Evolutionary conservation across 2,329 filamentous ascomycete genomes (phyloP).

Genomic region (Xylaria sp.): DNA sequence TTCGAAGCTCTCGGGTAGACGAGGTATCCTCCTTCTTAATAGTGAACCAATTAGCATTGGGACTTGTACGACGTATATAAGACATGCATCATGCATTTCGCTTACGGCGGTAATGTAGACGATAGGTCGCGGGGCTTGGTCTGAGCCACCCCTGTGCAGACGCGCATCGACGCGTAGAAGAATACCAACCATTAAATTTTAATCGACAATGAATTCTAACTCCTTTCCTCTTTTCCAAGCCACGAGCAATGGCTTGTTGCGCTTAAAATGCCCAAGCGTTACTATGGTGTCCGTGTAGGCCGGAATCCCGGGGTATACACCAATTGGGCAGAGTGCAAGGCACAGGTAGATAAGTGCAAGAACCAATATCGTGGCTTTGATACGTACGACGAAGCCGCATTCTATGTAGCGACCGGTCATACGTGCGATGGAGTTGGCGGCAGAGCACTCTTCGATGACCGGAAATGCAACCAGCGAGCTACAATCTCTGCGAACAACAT

Average conservation of each 20-base stretch:
- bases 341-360: constrained; percentile 24
- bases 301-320: constrained; percentile 40
- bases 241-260: background rate
- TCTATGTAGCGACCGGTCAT: constrained; percentile 28
- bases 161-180: background rate
- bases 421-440: background rate
- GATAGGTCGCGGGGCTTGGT: too few species aligned
- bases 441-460: background rate
- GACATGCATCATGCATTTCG: too few species aligned
- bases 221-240: background rate
- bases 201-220: background rate
- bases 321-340: constrained; percentile 37
- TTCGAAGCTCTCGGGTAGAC: too few species aligned
- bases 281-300: constrained; percentile 42
- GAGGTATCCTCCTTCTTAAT: too few species aligned
- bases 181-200: background rate
- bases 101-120: too few species aligned
- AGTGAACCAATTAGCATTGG: too few species aligned
- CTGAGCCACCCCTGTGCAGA: too few species aligned
- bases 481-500: background rate
- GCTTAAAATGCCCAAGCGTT: constrained; percentile 24
- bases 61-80: too few species aligned
- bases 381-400: constrained; percentile 24
- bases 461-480: constrained; percentile 3
- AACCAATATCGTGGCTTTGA: constrained; percentile 29